Evolutionary conservation across 2,329 filamentous ascomycete genomes (phyloP), one percentile per base, ranked within the genome.

Genomic region (Leptographium galeiforme): DNA sequence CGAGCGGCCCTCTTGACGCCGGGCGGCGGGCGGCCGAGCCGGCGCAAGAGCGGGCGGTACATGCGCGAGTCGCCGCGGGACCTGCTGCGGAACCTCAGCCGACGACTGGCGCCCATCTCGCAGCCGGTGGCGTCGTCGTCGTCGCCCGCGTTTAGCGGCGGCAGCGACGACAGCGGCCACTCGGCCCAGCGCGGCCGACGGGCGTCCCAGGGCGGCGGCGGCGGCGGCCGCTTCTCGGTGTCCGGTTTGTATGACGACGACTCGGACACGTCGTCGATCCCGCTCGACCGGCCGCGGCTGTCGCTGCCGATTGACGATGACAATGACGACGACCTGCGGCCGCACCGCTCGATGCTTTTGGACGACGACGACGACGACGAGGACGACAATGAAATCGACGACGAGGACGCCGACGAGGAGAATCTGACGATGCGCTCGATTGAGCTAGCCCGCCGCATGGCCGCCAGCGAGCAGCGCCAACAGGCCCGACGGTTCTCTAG

Each of bases 1-100:
- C 75, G 81, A 44, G 74, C 76, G 3, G 77, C 77, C 48, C 69
- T 80, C 48, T 73, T 81, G 57, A 84, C 81, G 0, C 81, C 81
- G 0, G 79, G 78, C 18, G 57, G 78, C 18, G 57, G 58, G 8
- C 57, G 57, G 8, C 75, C 55, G 75, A 57, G 73, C 74, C 52
- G 73, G 76, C 19, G 81, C n/a, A 74, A 73, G 59, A 83, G 79
- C 61, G 62, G 76, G 50, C 73, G 75, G 58, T 73, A 75, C 56
- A 72, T 76, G 60, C 69, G 78, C 56, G 77, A 81, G 62, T 78
- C 77, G 6, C 76, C 78, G 2, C 70, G 75, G 60, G 74, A 75
- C 55, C 61, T 75, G 25, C 61, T 82, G 47, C 72, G 78, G 51
- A 72, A 73, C 54, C 70, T 85, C 32, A 76, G 77, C 53, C 70